Evolutionary conservation across 805 yeast genomes (phyloP), one percentile per base, ranked within the genome.

Genomic region (Candida vartiovaarae): DNA sequence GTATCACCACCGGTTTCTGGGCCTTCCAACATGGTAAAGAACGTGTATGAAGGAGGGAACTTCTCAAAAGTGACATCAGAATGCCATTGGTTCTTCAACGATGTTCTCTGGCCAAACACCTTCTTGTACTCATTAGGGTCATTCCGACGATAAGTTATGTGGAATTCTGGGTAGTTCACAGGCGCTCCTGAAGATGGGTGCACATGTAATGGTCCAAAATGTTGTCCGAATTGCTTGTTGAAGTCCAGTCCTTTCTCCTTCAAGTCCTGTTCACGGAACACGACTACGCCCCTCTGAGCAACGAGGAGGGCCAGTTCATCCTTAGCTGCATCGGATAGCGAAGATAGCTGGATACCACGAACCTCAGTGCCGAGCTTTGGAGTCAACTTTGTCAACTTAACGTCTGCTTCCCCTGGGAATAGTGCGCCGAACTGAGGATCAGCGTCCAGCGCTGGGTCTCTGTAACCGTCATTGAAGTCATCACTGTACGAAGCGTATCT

Each of bases 101-200:
- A 43, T 5, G 50, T 40, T 8, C 47, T 47, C 32, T 61, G 54
- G 3, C 45, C 52, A 42, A 61, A 61, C 8, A 55, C 61, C 31
- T 54, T 60, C 41, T 49, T 41, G 47, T 60, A 61, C 46, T 61
- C 66, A 6, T 54, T 49, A 40, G 66, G 57, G 46, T 64, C 67
- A 38, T 68, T 65, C 39, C 71, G 63, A 38, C 84, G 69, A 61
- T 75, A 80, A 23, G 80, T 78, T 33, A 81, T 64, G 51, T 80
- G 87, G 49, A 82, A 70, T 47, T 80, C 79, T 4, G 84, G 82
- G 47, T 65, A 66, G 7, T 67, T 70, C 49, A 64, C 67, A 29
- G 84, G 88, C 11, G 84, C 80, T 24, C 89, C 88, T 8, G 84
- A 76, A 9, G 85, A 79, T 38, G 87, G 86, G 57, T 84, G 90